These are phyloP conservation scores for Cutaneotrichosporon daszewskae DNA, from an alignment of 1,284 basidiomycete species.

Conservation along the genomic window DNA sequence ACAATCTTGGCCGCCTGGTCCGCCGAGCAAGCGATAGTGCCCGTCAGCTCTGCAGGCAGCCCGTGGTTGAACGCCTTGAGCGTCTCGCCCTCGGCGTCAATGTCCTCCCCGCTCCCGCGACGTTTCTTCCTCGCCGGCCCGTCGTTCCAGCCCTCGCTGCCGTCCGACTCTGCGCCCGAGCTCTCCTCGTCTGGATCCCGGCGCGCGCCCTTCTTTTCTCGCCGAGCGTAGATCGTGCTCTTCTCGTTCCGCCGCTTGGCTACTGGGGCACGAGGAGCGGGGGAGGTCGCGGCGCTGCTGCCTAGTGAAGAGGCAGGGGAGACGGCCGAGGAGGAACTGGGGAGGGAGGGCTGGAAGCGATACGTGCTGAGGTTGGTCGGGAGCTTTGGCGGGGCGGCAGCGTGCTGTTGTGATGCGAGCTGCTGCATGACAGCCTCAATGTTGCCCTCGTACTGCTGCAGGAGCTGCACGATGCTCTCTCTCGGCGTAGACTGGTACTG, in stretches of 20 bases:
- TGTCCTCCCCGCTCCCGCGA: conserved; percentile 24
- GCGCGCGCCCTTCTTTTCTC: conserved; percentile 18
- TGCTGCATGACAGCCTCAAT: conserved; percentile 4
- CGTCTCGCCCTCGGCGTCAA: conserved; percentile 53
- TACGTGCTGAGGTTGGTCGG: not conserved
- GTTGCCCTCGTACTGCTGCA: conserved; percentile 16
- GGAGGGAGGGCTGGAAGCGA: conserved; percentile 3
- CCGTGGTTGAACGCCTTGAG: conserved; percentile 83
- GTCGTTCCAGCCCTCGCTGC: conserved; percentile 38
- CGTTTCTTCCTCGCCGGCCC: conserved; percentile 17
- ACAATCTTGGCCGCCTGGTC: conserved; percentile 80
- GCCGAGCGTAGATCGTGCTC: conserved; percentile 48
- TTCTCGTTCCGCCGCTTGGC: conserved; percentile 32
- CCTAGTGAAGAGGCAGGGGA: too few relatives aligned
- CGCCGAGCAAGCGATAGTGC: conserved; percentile 77
- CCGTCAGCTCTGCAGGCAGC: conserved; percentile 67
- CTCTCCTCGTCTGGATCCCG: conserved; percentile 55
- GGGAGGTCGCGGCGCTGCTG: too few relatives aligned
- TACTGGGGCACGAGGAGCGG: not conserved
- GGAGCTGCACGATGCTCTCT: conserved; percentile 10
- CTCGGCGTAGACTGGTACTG: conserved; percentile 22
- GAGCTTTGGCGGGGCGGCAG: not conserved
- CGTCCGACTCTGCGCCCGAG: conserved; percentile 31
- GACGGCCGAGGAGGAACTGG: not conserved
- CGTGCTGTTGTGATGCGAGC: not conserved